These are phyloP conservation scores for Kodamaea hsintzibuensis DNA, from an alignment of 805 yeast species.

Conservation along the genomic window DNA sequence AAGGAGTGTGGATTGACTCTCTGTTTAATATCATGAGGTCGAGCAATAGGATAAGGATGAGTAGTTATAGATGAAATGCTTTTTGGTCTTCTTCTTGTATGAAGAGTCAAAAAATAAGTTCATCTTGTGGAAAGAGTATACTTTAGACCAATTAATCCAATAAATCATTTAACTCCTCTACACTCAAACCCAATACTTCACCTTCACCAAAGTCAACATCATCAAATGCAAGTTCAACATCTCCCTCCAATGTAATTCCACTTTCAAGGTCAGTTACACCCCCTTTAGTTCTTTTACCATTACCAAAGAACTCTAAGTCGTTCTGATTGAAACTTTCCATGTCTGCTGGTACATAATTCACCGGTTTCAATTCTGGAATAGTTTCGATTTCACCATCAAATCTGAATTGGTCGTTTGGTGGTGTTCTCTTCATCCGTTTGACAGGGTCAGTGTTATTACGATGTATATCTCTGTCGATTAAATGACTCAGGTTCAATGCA, in stretches of 20 bases:
- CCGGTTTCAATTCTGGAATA: conserved; percentile 41
- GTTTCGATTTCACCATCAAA: conserved; percentile 47
- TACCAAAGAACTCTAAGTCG: conserved; percentile 20
- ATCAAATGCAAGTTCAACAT: conserved; percentile 12
- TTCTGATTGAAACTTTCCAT: conserved; percentile 40
- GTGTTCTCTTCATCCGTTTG: conserved; percentile 16
- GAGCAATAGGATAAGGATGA: too few species aligned
- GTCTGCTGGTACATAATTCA: conserved; percentile 47
- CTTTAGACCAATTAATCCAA: too few species aligned
- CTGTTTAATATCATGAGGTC: too few species aligned
- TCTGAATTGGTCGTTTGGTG: neutral
- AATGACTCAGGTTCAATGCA: conserved; percentile 22
- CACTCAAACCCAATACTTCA: conserved; percentile 30
- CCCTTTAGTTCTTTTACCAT: conserved; percentile 15
- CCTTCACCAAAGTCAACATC: conserved; percentile 11
- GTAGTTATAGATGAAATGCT: too few species aligned
- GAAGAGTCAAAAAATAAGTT: too few species aligned
- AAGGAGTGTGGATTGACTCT: neutral
- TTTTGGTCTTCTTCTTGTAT: too few species aligned
- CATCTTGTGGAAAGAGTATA: too few species aligned
- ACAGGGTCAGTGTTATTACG: conserved; percentile 29
- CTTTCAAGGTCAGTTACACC: conserved; percentile 10
- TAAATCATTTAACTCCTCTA: conserved; percentile 35
- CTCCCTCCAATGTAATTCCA: conserved; percentile 9
- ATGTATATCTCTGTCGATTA: conserved; percentile 11